Evolutionary conservation across 768 basidiomycete genomes (phyloP), one percentile per base, ranked within the genome.

Genomic region (Collybiopsis confluens): DNA sequence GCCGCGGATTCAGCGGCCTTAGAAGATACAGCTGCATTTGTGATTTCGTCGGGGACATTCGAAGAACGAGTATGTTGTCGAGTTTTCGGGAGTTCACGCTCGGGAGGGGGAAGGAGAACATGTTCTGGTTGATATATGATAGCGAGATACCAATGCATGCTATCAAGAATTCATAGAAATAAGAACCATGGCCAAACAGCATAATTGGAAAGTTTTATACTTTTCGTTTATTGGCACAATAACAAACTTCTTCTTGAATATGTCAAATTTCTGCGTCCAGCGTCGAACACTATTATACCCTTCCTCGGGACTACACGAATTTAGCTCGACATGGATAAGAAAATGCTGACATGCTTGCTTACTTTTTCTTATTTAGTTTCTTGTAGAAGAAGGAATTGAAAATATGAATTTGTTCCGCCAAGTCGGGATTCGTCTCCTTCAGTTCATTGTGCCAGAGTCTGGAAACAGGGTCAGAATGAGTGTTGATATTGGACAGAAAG

Each of bases 301-400:
- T 55, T 83, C 83, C 36, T 81, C 73, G 24, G 70, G 56, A 52
- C 80, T 82, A 18, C 55, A 9, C 6, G n/a, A 16, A 24, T 6
- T 49, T 11, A 30, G 8, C 20, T 42, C 26, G 24, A 33, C 18
- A 38, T 21, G 45, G 51, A 42, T 59, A 33, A 62, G 53, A 36
- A 8, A 27, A 20, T 52, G 26, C 13, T 38, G 2, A 18, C 41
- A 38, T 33, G 18, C 21, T 7, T 23, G n/a, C 74, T 36, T 64
- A 85, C 84, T 76, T 80, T 65, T 81, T 88, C 50, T 79, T 78
- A 54, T 86, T 86, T 24, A 99, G 70, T 68, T 97, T 96, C 74
- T 95, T 92, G 75, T 95, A 98, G 70, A 99, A 98, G 71, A 98
- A 99, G 0, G 95, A 95, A 67, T 87, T 98, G 74, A 98, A 98